A percentile compares a stretch with the other conserved stretches of the same genome.
These are phyloP conservation scores for Linum usitatissimum DNA, from an alignment of 345 rosid species.

Conservation along the genomic window DNA sequence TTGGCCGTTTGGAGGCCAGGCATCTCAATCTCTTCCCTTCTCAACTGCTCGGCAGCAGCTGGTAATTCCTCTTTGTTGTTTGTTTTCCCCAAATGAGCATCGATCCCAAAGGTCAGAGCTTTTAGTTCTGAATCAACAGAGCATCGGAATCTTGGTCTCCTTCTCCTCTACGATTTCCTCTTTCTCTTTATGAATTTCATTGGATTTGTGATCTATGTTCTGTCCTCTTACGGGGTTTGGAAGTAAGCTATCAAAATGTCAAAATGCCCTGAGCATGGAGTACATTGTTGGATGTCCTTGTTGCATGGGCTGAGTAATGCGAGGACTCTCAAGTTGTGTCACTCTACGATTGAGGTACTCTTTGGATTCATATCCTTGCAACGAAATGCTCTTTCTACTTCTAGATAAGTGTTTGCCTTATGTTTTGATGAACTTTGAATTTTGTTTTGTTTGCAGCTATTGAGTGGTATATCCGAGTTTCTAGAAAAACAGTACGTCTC, in stretches of 20 bases:
- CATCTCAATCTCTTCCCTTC: slow-evolving; percentile 38
- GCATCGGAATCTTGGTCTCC: too few species aligned
- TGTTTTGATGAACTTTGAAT: too few species aligned
- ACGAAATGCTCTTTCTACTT: neutral
- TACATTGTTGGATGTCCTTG: neutral
- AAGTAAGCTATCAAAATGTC: too few species aligned
- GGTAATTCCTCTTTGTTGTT: slow-evolving; percentile 17
- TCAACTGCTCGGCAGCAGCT: slow-evolving; percentile 32
- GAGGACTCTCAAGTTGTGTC: neutral
- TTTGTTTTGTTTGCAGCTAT: neutral
- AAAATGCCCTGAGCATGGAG: too few species aligned
- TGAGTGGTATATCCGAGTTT: neutral
- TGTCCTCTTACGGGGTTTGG: too few species aligned
- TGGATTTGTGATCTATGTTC: too few species aligned
- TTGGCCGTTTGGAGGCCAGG: slow-evolving; percentile 57
- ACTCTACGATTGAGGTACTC: too few species aligned
- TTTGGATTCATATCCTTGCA: neutral
- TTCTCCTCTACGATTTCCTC: too few species aligned
- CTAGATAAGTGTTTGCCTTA: too few species aligned
- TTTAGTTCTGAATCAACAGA: too few species aligned
- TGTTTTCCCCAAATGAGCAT: neutral
- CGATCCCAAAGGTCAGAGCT: too few species aligned
- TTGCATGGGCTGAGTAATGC: neutral
- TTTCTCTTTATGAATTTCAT: too few species aligned
- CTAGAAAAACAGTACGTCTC: neutral